A percentile compares a stretch with the other conserved stretches of the same genome.
Evolutionary conservation across 176 grass and related monocot species (phyloP).

Genomic region (Eremochloa ophiuroides): DNA sequence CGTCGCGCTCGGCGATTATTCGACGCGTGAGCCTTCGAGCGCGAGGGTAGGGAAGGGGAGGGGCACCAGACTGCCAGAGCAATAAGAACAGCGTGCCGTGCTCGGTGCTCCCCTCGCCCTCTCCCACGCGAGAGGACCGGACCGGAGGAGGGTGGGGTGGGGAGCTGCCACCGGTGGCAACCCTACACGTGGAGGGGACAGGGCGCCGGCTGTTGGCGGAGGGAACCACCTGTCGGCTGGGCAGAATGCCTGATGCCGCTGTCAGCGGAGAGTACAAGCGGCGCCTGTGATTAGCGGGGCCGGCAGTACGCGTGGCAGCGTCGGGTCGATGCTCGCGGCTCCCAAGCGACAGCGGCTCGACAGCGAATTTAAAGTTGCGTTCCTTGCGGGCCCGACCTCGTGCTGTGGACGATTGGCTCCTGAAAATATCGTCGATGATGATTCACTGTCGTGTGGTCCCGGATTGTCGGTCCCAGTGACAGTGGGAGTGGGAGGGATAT

Average conservation of each 20-base stretch:
- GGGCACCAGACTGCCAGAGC: neutral
- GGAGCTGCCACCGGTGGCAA: neutral
- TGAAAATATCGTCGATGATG: neutral
- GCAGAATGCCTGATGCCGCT: neutral
- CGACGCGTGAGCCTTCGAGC: neutral
- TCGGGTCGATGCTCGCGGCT: neutral
- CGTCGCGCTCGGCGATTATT: constrained; percentile 2
- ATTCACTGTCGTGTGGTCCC: neutral
- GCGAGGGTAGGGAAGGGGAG: neutral
- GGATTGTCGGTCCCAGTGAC: neutral
- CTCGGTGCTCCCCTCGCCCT: too few relatives aligned
- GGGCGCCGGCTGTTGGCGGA: neutral
- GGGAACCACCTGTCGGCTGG: neutral
- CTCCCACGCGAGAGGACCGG: neutral
- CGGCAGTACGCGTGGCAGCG: neutral
- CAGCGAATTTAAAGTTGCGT: neutral
- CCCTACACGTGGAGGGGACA: constrained; percentile 26
- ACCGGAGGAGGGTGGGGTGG: neutral
- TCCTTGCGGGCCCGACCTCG: neutral
- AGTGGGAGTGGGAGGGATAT: neutral
- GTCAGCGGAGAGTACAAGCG: neutral
- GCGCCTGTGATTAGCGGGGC: neutral
- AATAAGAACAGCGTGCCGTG: constrained; percentile 3
- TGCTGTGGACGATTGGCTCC: neutral
- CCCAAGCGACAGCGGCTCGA: constrained; percentile 15